Percentiles rank a stretch among this genome's conserved stretches.
Evolutionary conservation across 108 stramenopile genomes (phyloP).

Genomic region (Cyclotella atomus): DNA sequence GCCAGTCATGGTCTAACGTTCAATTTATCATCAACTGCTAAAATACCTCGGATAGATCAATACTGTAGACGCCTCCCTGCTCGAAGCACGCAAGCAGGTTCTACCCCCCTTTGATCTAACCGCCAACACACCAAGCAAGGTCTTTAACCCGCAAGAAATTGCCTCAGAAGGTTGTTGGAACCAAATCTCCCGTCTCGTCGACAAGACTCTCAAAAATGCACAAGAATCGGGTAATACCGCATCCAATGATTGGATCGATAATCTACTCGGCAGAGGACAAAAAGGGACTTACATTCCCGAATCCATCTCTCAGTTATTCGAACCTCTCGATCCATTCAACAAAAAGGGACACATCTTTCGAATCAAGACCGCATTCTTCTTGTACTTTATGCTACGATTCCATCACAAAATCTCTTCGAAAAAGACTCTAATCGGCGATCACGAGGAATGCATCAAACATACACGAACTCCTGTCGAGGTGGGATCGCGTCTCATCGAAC

Average conservation of each 20-base stretch:
- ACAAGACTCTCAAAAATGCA: constrained; percentile 61
- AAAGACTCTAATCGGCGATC: constrained; percentile 41
- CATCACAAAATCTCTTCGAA: constrained; percentile 44
- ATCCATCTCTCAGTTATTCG: constrained; percentile 50
- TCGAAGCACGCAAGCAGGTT: constrained; percentile 61
- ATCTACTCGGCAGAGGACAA: constrained; percentile 25
- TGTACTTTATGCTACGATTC: constrained; percentile 64
- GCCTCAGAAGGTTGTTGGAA: constrained; percentile 62
- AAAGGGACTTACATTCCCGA: constrained; percentile 38
- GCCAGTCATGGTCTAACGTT: background rate
- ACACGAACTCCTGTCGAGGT: constrained; percentile 65
- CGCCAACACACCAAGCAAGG: constrained; percentile 59
- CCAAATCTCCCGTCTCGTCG: constrained; percentile 61
- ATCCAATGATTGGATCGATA: constrained; percentile 22
- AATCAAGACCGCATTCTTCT: constrained; percentile 59
- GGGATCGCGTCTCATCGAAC: constrained; percentile 55
- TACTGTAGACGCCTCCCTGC: constrained; percentile 56
- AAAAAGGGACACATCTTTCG: constrained; percentile 48
- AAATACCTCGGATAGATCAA: no score
- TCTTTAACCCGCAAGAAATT: constrained; percentile 69
- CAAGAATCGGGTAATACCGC: constrained; percentile 9
- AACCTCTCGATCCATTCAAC: constrained; percentile 33
- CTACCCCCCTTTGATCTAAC: constrained; percentile 70
- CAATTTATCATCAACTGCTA: no score
- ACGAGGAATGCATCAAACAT: constrained; percentile 47